Base-by-base conservation (phyloP, 2,329 filamentous ascomycete genomes). In the Trichoderma sp. region DNA sequence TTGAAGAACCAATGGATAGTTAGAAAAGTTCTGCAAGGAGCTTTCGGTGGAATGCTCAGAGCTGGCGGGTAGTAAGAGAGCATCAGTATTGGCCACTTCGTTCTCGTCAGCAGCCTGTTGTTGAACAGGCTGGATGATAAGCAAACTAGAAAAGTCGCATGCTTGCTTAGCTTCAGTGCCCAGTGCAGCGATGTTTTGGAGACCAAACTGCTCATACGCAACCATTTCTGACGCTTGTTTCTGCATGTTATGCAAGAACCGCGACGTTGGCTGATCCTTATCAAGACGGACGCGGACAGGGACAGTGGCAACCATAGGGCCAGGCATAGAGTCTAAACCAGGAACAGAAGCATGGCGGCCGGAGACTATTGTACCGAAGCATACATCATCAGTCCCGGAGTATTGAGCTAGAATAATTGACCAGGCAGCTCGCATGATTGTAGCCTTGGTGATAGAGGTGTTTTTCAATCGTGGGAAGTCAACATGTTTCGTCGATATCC, bases 151-250 rank as follows among this genome's bases (percentile, higher is more conserved):
- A 34, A 74, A 74, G 32, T 74, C 64, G 34, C 68, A 72, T 14
- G 72, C 64, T 21, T 71, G 63, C 15, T 70, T 70, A 9, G 76
- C 72, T 15, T 76, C 73, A 18, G 60, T 6, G 21, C 58, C 57
- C 2, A 72, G 18, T 8, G 70, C 26, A 8, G 58, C 43, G 85
- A 60, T 74, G 58, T 78, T 75, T 15, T 77, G 75, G 2, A 81
- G 71, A 24, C 77, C 77, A 21, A 77, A 73, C 11, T 80, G 74
- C 60, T 77, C 79, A 67, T 72, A 76, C 2, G 74, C 69, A 11
- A 75, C 72, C 75, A 76, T 76, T 64, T 79, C 76, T 2, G 73
- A 65, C 6, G 75, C 70, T 69, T 73, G 73, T n/a, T 72, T 72
- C 73, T 80, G 78, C 4, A 79, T 65, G 15, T 68, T 66, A 18